phyloP scores from a whole-genome alignment of 73 alveolate genomes.

The Paramecium caudatum region DNA sequence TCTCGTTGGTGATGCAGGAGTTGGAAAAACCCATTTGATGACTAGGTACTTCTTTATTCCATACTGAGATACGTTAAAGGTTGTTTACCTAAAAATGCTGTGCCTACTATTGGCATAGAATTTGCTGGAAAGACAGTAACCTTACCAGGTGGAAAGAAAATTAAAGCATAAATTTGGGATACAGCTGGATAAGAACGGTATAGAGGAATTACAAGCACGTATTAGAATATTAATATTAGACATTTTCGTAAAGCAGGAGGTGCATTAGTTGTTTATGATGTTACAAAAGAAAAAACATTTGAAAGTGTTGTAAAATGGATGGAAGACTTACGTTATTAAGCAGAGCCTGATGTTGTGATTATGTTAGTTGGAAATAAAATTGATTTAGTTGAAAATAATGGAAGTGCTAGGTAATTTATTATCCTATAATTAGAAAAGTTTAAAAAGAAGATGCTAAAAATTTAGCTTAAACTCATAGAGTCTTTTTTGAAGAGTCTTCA shows the following conservation, averaged over 20 bases:
- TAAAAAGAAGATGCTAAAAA: conserved; percentile 88
- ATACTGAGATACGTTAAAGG: conserved; percentile 87
- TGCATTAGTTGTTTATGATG: conserved; percentile 91
- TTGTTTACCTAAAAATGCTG: conserved; percentile 89
- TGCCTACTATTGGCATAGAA: conserved; percentile 97
- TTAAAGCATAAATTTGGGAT: conserved; percentile 98
- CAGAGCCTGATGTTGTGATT: conserved; percentile 96
- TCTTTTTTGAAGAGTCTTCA: conserved; percentile 92
- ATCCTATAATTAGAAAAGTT: conserved; percentile 84
- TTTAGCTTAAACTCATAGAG: conserved; percentile 88
- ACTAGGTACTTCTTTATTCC: conserved; percentile 78
- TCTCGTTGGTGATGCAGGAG: conserved; percentile 91
- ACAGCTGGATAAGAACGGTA: conserved; percentile 94
- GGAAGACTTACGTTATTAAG: conserved; percentile 86
- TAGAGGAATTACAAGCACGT: conserved; percentile 89
- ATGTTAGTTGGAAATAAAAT: conserved; percentile 96
- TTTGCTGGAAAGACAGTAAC: conserved; percentile 95
- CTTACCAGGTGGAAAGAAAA: conserved; percentile 88
- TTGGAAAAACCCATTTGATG: conserved; percentile 85
- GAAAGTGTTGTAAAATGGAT: conserved; percentile 87
- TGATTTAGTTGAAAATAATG: conserved; percentile 89
- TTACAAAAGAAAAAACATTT: conserved; percentile 84
- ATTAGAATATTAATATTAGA: conserved; percentile 58
- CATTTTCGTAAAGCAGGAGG: conserved; percentile 93
- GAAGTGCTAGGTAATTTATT: conserved; percentile 66